These are phyloP conservation scores for Pythium vanterpoolii DNA, from an alignment of 352 stramenopile species.

Conservation along the genomic window DNA sequence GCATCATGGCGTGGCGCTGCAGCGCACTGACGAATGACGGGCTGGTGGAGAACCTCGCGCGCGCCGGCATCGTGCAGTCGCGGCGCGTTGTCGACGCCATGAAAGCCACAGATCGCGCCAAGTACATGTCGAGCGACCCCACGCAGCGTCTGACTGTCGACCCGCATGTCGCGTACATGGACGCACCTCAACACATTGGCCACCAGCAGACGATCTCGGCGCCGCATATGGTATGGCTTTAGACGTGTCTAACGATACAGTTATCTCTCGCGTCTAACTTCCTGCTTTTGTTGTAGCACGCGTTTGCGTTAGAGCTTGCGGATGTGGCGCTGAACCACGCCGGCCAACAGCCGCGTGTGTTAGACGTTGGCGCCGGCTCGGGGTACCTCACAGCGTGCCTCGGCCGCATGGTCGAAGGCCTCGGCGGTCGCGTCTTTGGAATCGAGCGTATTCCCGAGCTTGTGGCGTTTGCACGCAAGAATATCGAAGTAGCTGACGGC, in stretches of 20 bases:
- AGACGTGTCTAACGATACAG: not conserved
- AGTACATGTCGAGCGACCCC: constrained; percentile 41
- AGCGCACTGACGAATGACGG: constrained; percentile 60
- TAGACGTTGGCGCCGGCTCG: constrained; percentile 94
- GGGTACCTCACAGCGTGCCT: constrained; percentile 95
- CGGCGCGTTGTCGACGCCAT: constrained; percentile 61
- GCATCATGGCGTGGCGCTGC: constrained; percentile 67
- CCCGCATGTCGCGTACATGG: constrained; percentile 62
- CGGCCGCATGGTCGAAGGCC: constrained; percentile 58
- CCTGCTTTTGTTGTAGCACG: constrained; percentile 37
- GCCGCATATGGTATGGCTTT: constrained; percentile 72
- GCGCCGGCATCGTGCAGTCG: constrained; percentile 66
- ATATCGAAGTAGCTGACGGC: constrained; percentile 74
- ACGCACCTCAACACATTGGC: constrained; percentile 81
- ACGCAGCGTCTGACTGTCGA: constrained; percentile 13
- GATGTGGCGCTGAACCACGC: constrained; percentile 45
- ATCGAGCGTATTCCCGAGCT: constrained; percentile 91
- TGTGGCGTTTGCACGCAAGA: constrained; percentile 75
- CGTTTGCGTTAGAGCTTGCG: constrained; percentile 73
- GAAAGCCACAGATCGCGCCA: constrained; percentile 67
- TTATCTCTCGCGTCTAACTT: not conserved
- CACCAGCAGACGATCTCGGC: constrained; percentile 88
- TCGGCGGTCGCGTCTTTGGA: constrained; percentile 69
- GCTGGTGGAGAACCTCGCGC: constrained; percentile 70
- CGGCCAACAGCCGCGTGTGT: constrained; percentile 49